A percentile compares a stretch with the other conserved stretches of the same genome.
These are phyloP conservation scores for Blastocystis hominis DNA, from an alignment of 352 stramenopile species.

Conservation along the genomic window DNA sequence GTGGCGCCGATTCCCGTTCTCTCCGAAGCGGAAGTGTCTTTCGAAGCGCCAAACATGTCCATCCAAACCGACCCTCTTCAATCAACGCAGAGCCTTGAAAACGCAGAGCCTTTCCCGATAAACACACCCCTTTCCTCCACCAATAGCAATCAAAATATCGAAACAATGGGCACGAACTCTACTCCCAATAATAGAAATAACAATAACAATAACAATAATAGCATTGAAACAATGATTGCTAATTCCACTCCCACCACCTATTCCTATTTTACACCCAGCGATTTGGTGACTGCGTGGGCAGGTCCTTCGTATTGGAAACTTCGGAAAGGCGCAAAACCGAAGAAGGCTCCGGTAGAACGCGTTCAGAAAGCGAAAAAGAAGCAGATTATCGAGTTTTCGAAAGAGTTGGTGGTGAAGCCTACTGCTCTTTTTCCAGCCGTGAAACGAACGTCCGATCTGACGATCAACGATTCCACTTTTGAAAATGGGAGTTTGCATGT, in stretches of 20 bases:
- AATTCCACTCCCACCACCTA: constrained; percentile 5
- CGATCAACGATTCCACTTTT: neutral
- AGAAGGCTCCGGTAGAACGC: neutral
- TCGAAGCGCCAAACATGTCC: no score
- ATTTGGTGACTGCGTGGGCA: neutral
- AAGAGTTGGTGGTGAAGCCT: neutral
- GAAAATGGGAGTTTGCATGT: neutral
- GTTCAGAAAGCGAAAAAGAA: neutral
- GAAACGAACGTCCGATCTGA: neutral
- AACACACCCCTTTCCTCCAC: neutral
- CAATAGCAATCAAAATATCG: no score
- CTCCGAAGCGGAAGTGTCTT: neutral
- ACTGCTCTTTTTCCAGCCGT: neutral
- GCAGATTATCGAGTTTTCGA: neutral
- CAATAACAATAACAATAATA: neutral
- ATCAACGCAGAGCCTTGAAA: neutral
- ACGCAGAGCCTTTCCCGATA: neutral
- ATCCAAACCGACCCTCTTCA: neutral
- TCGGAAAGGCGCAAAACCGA: neutral
- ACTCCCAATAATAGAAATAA: no score
- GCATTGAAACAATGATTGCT: neutral
- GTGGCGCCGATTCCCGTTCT: constrained; percentile 14
- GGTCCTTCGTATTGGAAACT: constrained; percentile 36
- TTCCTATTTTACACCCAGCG: neutral
- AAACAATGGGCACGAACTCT: neutral